Percentiles rank a stretch among this genome's conserved stretches.
Evolutionary conservation across 1,284 basidiomycete species (phyloP).

Genomic region (Serendipita sp.): DNA sequence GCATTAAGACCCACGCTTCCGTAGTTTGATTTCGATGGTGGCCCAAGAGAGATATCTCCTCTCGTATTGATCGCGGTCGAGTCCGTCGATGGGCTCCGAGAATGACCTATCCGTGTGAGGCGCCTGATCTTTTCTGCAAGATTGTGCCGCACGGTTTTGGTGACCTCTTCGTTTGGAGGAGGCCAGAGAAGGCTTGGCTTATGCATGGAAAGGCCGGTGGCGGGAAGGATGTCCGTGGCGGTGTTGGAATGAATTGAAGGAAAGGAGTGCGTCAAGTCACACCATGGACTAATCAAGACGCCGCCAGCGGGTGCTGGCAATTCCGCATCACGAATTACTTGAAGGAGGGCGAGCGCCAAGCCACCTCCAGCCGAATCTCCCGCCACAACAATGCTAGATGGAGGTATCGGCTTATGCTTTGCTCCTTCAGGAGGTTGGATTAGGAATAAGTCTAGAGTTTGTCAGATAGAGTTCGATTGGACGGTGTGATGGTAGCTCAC

Average conservation of each 20-base stretch:
- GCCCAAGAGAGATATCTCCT: slow-evolving; percentile 9
- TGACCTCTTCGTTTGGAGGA: slow-evolving; percentile 66
- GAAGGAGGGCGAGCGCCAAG: slow-evolving; percentile 68
- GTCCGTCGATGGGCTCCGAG: background rate
- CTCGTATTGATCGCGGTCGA: slow-evolving; percentile 9
- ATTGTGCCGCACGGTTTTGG: slow-evolving; percentile 43
- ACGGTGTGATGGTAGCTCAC: slow-evolving; percentile 25
- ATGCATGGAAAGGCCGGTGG: slow-evolving; percentile 52
- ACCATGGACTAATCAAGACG: slow-evolving; percentile 80
- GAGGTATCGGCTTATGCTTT: slow-evolving; percentile 65
- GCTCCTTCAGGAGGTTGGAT: slow-evolving; percentile 58
- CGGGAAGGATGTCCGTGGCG: slow-evolving; percentile 63
- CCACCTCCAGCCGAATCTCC: slow-evolving; percentile 96
- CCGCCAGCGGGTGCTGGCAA: slow-evolving; percentile 77
- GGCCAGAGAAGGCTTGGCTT: slow-evolving; percentile 88
- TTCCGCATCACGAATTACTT: slow-evolving; percentile 79
- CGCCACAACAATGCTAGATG: slow-evolving; percentile 68
- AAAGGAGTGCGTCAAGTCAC: slow-evolving; percentile 90
- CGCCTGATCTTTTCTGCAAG: slow-evolving; percentile 22
- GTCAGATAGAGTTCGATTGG: background rate
- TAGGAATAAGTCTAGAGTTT: slow-evolving; percentile 42
- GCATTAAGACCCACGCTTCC: slow-evolving; percentile 5
- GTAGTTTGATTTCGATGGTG: slow-evolving; percentile 5
- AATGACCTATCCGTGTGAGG: slow-evolving; percentile 2
- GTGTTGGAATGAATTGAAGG: slow-evolving; percentile 80